Percentiles rank a stretch among this genome's conserved stretches.
These are phyloP conservation scores for Trifolium dubium DNA, from an alignment of 306 rosid species.

Conservation along the genomic window DNA sequence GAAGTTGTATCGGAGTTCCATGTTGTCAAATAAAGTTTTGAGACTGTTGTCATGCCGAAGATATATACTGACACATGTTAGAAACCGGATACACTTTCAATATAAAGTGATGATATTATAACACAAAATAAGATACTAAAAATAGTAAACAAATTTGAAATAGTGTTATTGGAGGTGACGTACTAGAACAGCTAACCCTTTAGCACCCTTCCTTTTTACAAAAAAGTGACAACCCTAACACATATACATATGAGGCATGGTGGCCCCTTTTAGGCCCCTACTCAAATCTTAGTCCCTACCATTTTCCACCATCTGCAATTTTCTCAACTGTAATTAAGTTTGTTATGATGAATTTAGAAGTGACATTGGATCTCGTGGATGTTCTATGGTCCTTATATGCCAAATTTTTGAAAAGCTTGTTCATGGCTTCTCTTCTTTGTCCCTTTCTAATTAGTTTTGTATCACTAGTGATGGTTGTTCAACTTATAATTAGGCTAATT, in stretches of 20 bases:
- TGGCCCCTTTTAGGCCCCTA: slow-evolving; percentile 46
- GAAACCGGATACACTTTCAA: neutral
- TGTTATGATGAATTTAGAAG: slow-evolving; percentile 45
- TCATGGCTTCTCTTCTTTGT: slow-evolving; percentile 36
- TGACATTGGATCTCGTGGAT: slow-evolving; percentile 51
- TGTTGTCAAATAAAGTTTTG: too few relatives aligned
- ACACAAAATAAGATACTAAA: slow-evolving; percentile 9
- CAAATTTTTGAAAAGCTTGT: slow-evolving; percentile 33
- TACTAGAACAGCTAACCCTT: slow-evolving; percentile 62
- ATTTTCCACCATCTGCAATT: slow-evolving; percentile 46
- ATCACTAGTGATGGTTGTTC: slow-evolving; percentile 42
- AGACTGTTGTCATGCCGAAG: too few relatives aligned
- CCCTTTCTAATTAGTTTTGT: slow-evolving; percentile 26
- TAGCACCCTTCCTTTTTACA: neutral
- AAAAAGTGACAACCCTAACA: slow-evolving; percentile 23
- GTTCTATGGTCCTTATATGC: slow-evolving; percentile 31
- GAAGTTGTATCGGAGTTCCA: too few relatives aligned
- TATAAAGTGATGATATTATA: neutral
- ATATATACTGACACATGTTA: neutral
- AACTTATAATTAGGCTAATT: slow-evolving; percentile 44
- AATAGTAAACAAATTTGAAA: slow-evolving; percentile 36
- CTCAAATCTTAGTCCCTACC: slow-evolving; percentile 61
- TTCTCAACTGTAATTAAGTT: slow-evolving; percentile 48
- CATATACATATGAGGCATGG: slow-evolving; percentile 47
- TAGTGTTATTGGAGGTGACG: slow-evolving; percentile 59